A percentile compares a stretch with the other conserved stretches of the same genome.
Conservation (phyloP, 2,329 filamentous ascomycete species). For the Huntiella savannae region DNA sequence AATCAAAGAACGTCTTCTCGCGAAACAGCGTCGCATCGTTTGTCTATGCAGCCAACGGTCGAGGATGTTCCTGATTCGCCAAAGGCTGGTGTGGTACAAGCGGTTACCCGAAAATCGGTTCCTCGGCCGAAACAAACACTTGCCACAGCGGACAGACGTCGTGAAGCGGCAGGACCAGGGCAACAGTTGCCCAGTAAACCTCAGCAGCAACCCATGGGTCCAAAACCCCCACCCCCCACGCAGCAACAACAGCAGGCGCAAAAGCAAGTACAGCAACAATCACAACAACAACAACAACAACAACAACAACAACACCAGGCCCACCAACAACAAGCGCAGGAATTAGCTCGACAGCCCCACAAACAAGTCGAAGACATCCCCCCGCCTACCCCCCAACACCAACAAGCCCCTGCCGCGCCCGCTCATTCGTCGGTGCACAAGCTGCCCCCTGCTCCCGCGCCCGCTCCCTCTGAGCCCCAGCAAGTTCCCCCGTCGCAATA, state of each 20-base stretch:
- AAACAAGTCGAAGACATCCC: background rate
- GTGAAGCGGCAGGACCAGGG: background rate
- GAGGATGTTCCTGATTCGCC: constrained; percentile 43
- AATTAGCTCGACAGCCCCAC: background rate
- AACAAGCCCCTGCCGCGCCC: background rate
- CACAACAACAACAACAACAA: constrained; percentile 7
- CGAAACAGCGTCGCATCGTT: constrained; percentile 26
- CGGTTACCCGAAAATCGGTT: constrained; percentile 7
- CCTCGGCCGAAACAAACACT: constrained; percentile 2
- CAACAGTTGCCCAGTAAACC: background rate
- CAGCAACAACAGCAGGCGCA: constrained; percentile 8
- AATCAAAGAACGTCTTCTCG: constrained; percentile 31
- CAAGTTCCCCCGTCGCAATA: constrained; percentile 2
- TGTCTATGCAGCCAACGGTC: constrained; percentile 41
- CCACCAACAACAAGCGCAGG: background rate
- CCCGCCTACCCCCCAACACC: constrained; percentile 1
- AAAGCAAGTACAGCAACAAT: background rate
- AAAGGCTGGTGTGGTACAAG: constrained; percentile 3
- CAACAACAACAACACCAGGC: background rate
- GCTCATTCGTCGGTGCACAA: background rate
- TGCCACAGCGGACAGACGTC: constrained; percentile 2
- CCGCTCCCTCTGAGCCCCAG: background rate
- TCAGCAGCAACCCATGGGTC: background rate
- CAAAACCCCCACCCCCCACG: constrained; percentile 2
- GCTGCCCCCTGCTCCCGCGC: background rate